phyloP scores from a whole-genome alignment of 306 rosid species.

The Prosopis cineraria region DNA sequence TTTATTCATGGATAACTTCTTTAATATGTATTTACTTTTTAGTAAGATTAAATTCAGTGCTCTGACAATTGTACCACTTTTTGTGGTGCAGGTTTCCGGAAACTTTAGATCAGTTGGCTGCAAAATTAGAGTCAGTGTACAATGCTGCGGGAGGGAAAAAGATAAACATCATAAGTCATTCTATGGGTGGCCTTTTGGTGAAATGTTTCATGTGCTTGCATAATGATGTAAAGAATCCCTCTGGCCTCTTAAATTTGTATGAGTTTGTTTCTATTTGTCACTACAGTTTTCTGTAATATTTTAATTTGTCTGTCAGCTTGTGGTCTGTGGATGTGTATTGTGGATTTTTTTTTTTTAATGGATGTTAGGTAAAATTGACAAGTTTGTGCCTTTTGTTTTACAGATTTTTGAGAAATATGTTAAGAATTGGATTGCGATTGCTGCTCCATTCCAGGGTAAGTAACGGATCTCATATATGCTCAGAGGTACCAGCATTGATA shows the following conservation, averaged over 20 bases:
- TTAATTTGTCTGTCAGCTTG: conserved; percentile 24
- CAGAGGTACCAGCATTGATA: conserved; percentile 20
- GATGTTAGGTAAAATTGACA: conserved; percentile 14
- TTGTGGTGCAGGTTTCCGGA: conserved; percentile 72
- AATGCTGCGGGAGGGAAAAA: conserved; percentile 88
- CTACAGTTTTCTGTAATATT: conserved; percentile 20
- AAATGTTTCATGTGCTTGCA: conserved; percentile 92
- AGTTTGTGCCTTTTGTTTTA: conserved; percentile 32
- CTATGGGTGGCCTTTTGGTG: conserved; percentile 97
- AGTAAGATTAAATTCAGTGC: neutral
- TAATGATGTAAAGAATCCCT: conserved; percentile 59
- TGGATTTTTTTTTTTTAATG: conserved; percentile 18
- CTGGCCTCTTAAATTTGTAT: conserved; percentile 27
- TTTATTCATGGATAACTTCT: conserved; percentile 10
- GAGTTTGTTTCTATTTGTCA: conserved; percentile 11
- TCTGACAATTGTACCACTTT: conserved; percentile 18
- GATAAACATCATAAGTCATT: conserved; percentile 87
- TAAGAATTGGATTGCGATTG: conserved; percentile 90
- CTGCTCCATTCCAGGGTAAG: conserved; percentile 95
- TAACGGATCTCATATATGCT: conserved; percentile 27
- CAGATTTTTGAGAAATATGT: conserved; percentile 99
- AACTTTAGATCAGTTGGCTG: conserved; percentile 75
- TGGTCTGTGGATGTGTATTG: neutral
- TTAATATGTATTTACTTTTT: conserved; percentile 6
- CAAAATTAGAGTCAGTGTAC: conserved; percentile 66